Evolutionary conservation across 805 yeast genomes (phyloP), one percentile per base, ranked within the genome.

Genomic region (Kodamaea hsintzibuensis): DNA sequence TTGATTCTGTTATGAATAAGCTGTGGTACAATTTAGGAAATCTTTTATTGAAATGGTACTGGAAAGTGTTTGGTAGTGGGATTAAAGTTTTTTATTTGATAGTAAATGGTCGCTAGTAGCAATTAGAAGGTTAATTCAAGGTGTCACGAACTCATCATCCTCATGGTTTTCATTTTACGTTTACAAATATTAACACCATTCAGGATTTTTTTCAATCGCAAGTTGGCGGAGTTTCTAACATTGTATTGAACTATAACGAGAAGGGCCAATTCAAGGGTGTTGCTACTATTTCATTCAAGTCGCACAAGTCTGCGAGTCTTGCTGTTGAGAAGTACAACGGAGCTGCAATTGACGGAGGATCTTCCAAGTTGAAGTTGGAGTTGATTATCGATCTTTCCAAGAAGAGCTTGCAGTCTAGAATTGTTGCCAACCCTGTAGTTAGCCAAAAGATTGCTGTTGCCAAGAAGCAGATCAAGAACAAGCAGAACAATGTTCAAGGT

Each of bases 281-380:
- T 76, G 97, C 96, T 58, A 91, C 95, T 54, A 82, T 95, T 64
- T 79, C 86, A 55, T 95, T 95, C 79, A 83, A 77, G 66, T 78
- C 79, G 55, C 70, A 82, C 50, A 85, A 85, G 55, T 80, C 81
- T 69, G 98, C 98, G 50, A 74, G 82, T 57, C 79, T 76, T 64
- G 96, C 97, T 49, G 89, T 89, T 64, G 83, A 84, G 66, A 86
- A 85, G 65, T 93, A 87, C 78, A 89, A 93, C 72, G 93, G 95
- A 66, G 93, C 96, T 45, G 92, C 97, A 66, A 89, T 95, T 64
- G 99, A 95, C 68, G 86, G 86, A 52, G 98, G 98, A 57, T 81
- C 85, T 56, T 71, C 82, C 60, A 87, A 80, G 70, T 82, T 95
- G 79, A 88, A 82, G 72, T 74, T 83, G 66, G 97, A 91, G 73